Base-by-base conservation (phyloP, 352 stramenopile genomes). In the Thalassiosira oceanica region DNA sequence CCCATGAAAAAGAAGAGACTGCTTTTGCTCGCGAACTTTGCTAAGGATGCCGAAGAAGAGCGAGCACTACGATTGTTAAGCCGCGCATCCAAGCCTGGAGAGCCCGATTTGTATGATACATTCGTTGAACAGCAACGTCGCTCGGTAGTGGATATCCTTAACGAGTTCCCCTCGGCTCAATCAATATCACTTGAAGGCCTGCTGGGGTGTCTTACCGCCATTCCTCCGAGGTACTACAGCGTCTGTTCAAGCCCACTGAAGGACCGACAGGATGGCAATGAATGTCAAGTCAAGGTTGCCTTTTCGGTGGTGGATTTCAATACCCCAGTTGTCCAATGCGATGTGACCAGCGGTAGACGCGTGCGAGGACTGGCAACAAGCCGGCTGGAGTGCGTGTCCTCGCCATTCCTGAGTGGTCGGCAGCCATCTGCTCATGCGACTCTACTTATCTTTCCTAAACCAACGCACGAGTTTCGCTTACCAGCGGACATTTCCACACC, bases 171-270 rank as follows among this genome's bases (percentile, higher is more conserved):
- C n/a, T 97, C 93, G 1, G 96, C 89, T 62, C 81, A 89, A 26
- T 87, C 80, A 1, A 93, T 95, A 26, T 61, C 79, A 15, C 80
- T 98, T 1, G 86, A 95, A 36, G 83, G 88, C 21, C 66, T 98
- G 18, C 62, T 98, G 27, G 91, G 84, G 42, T 67, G 95, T 26
- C 61, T 98, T 3, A 91, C 94, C 0, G 75, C 87, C 21, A 88
- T 97, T 16, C 91, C 95, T 72, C 93, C 95, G 11, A 92, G 95
- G 15, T 97, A 97, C 75, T 98, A 98, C 81, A 97, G 93, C 15
- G 91, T 98, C 27, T 92, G 92, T 28, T 97, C 93, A 2, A 98
- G 93, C 39, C 94, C 94, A 7, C 75, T 98, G 23, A 69, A 74
- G 2, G 68, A 95, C 43, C 7, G 76, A 0, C 41, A 74, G 13